These are phyloP conservation scores for Mucor racemosus DNA, from an alignment of 371 early-diverging fungal species.

Conservation along the genomic window DNA sequence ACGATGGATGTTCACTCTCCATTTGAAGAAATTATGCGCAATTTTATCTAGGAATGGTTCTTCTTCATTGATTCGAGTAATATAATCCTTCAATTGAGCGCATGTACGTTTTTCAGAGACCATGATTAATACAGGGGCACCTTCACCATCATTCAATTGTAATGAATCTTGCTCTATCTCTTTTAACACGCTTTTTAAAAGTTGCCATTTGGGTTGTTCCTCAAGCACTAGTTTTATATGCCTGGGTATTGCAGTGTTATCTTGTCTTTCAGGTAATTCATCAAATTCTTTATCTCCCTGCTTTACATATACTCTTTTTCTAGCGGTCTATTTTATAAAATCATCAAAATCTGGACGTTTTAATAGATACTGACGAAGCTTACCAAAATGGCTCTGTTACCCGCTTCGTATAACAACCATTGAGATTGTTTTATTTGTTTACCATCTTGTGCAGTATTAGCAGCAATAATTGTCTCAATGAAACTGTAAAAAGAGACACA, in stretches of 20 bases:
- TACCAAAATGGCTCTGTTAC: constrained; percentile 71
- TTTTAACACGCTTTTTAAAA: constrained; percentile 68
- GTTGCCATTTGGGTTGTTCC: constrained; percentile 92
- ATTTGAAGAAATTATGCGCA: constrained; percentile 65
- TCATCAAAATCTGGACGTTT: background rate
- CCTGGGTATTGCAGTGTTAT: constrained; percentile 51
- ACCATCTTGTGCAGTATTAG: constrained; percentile 46
- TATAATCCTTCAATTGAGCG: constrained; percentile 66
- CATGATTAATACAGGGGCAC: constrained; percentile 70
- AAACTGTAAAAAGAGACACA: constrained; percentile 86
- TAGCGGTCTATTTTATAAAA: constrained; percentile 50
- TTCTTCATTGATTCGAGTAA: constrained; percentile 32
- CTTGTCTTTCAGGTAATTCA: background rate
- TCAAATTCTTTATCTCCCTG: constrained; percentile 46
- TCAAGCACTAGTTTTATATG: constrained; percentile 78
- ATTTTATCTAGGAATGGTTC: constrained; percentile 52
- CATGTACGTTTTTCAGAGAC: constrained; percentile 71
- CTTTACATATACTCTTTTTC: constrained; percentile 66
- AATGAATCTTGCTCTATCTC: constrained; percentile 72
- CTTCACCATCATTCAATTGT: constrained; percentile 14
- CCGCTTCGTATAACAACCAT: constrained; percentile 90
- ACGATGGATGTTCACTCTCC: constrained; percentile 62
- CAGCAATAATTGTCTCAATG: constrained; percentile 80
- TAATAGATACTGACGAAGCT: background rate
- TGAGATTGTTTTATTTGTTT: constrained; percentile 55